Base-by-base conservation (phyloP, 2,329 filamentous ascomycete genomes). In the Xylariaceae sp. region DNA sequence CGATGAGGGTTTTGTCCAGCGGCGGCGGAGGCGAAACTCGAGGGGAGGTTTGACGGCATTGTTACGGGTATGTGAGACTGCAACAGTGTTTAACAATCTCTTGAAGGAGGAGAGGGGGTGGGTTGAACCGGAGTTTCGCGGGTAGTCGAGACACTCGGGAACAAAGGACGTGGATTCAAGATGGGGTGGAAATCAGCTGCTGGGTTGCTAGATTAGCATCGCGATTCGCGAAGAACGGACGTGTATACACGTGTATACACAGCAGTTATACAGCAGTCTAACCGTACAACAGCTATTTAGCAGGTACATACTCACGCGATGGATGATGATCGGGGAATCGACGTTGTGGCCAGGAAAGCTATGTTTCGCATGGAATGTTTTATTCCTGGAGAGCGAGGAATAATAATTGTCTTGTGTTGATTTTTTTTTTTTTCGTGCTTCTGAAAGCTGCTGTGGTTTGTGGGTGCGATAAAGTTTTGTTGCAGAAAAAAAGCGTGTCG, bases 11-110 rank as follows among this genome's bases (percentile, higher is more conserved):
- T 87, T 74, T 90, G 89, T 74, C 89, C 89, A 73, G 89, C 89
- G 66, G 89, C 89, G 69, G 89, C 89, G 71, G 89, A 91, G 73
- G 89, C 89, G 77, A 93, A 93, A 81, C 88, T 92, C 67, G 89
- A 91, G 69, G 89, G 87, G 74, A 91, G 83, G 78, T 89, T 87
- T 73, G 87, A 85, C 78, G 88, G 84, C 89, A 91, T 81, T 62
- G 50, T 58, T 12, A 56, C 48, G 19, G 49, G 54, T 54, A 45
- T 54, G 46, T 14, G 50, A 49, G 40, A 57, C 57, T 52, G 57
- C 42, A 59, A 51, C 51, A 47, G 52, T 54, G 52, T 51, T 32
- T 48, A 55, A 41, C 23, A 51, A 50, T 48, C 48, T 48, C 44
- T 26, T 42, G 37, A 41, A 45, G 42, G 12, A 29, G 12, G 32